Evolutionary conservation across 2,329 filamentous ascomycete genomes (phyloP), one percentile per base, ranked within the genome.

Genomic region (Knoxdaviesia proteae): DNA sequence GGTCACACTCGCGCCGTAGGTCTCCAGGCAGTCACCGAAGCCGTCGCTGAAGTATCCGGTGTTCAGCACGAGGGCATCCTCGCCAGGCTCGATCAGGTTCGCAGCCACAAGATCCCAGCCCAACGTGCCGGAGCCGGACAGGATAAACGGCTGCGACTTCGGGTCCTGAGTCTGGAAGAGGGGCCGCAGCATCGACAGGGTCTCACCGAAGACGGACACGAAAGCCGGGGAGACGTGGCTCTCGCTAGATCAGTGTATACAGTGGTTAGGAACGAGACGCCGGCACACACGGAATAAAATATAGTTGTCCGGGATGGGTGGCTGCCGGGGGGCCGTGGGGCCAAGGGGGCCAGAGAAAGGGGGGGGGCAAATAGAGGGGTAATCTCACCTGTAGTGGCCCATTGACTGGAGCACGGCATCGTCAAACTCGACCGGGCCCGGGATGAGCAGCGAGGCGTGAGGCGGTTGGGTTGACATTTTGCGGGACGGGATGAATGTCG

Each of bases 91-190:
- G 47, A 84, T 71, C 48, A 98, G 65, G 65, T 96, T 98, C 52
- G 86, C 80, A n/a, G 86, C 80, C 39, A 96, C 86, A 46, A 96
- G 65, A 57, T 98, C 90, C 90, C 90, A 98, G 47, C 90, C 90
- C 6, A 98, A 70, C 20, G 90, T 98, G 45, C 90, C 90, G 42
- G 87, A 94, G 48, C 90, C 90, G 50, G 84, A 86, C 58, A 98
- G 75, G 57, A 96, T 73, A 57, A 94, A 92, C 36, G 90, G 87
- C 60, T 98, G 90, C 32, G 87, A 77, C 40, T 75, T 62, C 42
- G 86, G 69, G 55, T 87, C 73, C 54, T 77, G 80, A 52, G 84
- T 88, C 64, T 94, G 84, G 74, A 98, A 94, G 53, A 98, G 80
- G 64, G 90, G 81, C 59, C 90, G 83, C 45, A 94, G 73, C 68